phyloP scores from a whole-genome alignment of 805 yeast genomes.

The Isabelozyma heimii region DNA sequence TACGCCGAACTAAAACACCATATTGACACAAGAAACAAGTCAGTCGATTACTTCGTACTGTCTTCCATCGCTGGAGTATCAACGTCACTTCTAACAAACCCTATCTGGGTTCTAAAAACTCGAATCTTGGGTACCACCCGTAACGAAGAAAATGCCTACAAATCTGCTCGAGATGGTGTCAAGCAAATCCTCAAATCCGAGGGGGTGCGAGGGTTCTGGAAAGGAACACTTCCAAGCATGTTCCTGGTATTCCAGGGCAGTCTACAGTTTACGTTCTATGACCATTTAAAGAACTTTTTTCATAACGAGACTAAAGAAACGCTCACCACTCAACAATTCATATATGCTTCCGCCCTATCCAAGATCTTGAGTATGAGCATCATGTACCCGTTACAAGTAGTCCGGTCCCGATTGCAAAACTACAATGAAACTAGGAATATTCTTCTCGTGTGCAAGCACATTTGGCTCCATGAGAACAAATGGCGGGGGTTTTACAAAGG shows the following conservation, averaged over 20 bases:
- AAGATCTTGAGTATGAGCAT: conserved; percentile 65
- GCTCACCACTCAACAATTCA: conserved; percentile 54
- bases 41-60: conserved; percentile 31
- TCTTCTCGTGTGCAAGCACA: conserved; percentile 26
- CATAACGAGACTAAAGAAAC: conserved; percentile 11
- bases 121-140: conserved; percentile 66
- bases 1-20: conserved; percentile 58
- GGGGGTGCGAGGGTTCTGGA: conserved; percentile 65
- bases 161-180: conserved; percentile 56
- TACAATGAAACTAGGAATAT: conserved; percentile 22
- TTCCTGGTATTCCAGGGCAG: conserved; percentile 89
- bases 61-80: conserved; percentile 62
- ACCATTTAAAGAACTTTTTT: conserved; percentile 55
- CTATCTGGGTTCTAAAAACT: conserved; percentile 94
- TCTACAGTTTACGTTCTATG: conserved; percentile 82
- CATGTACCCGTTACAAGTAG: conserved; percentile 82
- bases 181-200: conserved; percentile 46
- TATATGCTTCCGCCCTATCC: conserved; percentile 63
- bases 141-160: conserved; percentile 49
- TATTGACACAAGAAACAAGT: conserved; percentile 8
- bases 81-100: conserved; percentile 80
- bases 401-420: conserved; percentile 71
- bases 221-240: conserved; percentile 71
- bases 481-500: conserved; percentile 79
- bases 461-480: conserved; percentile 51